phyloP scores from a whole-genome alignment of 352 stramenopile species.

The Lagenidium giganteum region DNA sequence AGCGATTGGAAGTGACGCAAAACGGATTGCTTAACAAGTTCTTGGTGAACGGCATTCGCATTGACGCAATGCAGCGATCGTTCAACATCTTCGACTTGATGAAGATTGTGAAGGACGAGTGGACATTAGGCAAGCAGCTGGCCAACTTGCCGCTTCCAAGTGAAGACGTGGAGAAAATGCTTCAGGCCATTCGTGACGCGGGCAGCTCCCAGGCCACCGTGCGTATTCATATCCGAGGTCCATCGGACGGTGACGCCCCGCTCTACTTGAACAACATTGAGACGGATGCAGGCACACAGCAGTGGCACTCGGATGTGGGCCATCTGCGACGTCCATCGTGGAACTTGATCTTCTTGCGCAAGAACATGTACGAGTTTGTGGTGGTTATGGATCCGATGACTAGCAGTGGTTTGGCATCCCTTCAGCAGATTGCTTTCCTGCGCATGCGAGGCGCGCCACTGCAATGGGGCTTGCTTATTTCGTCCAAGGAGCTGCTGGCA shows the following conservation, averaged over 20 bases:
- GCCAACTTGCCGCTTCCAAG: constrained; percentile 28
- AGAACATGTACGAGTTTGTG: constrained; percentile 74
- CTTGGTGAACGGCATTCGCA: constrained; percentile 73
- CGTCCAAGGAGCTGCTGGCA: constrained; percentile 46
- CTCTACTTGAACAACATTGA: constrained; percentile 73
- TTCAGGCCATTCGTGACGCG: constrained; percentile 35
- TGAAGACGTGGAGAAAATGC: constrained; percentile 37
- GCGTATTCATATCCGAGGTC: constrained; percentile 49
- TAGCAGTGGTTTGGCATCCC: constrained; percentile 21
- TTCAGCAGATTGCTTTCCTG: constrained; percentile 55
- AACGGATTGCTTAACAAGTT: constrained; percentile 46
- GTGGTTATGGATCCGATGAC: constrained; percentile 50
- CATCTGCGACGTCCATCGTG: constrained; percentile 37
- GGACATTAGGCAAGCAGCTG: constrained; percentile 52
- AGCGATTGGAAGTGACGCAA: constrained; percentile 17
- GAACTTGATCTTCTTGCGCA: constrained; percentile 69
- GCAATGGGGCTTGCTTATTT: constrained; percentile 57
- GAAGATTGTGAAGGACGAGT: constrained; percentile 59
- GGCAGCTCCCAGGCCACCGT: constrained; percentile 29
- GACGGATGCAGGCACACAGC: constrained; percentile 32
- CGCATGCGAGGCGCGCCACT: constrained; percentile 52
- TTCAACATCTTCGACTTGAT: constrained; percentile 90
- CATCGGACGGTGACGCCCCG: constrained; percentile 35
- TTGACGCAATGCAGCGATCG: constrained; percentile 61
- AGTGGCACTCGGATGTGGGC: constrained; percentile 37